Evolutionary conservation across 768 basidiomycete genomes (phyloP), one percentile per base, ranked within the genome.

Genomic region (Epithele typhae): DNA sequence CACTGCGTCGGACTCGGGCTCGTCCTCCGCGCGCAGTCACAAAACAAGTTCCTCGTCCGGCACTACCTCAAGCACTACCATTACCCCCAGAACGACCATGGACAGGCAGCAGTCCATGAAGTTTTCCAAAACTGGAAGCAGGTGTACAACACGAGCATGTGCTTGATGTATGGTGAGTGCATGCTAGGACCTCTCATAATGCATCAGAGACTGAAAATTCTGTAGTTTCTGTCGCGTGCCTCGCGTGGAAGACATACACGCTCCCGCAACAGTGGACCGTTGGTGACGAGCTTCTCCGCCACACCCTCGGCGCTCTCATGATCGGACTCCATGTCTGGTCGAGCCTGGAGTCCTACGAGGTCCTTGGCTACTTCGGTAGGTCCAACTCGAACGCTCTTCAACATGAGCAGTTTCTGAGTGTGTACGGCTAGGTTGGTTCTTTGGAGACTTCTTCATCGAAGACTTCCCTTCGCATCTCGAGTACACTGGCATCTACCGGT

Each of bases 401-500:
- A n/a, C 35, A 36, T 17, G 35, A 36, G 27, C 27, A 21, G 9
- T 38, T 9, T 25, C 33, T 18, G 1, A 12, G 33, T 25, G n/a
- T 23, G 7, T 15, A 25, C 10, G 3, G 3, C 22, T 43, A 92
- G 91, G 96, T 21, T 99, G 96, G 96, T 94, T 97, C 69, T 99
- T 96, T 56, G 93, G 92, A 19, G 92, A 95, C 67, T 95, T 95
- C 69, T 94, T 94, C 74, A 86, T 94, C 68, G 91, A 95, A 58
- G 87, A 92, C 52, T 94, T 90, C 64, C 92, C 95, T 3, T 70
- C 87, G 0, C 81, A 89, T 50, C 71, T 98, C 8, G 92, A 94
- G 49, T 98, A 98, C 63, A 94, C 92, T 43, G 96, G 96, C 25
- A 97, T 99, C 55, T 99, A 95, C 68, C 82, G 95, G 82, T 92